phyloP scores from a whole-genome alignment of 345 rosid genomes.

The Kernera saxatilis region DNA sequence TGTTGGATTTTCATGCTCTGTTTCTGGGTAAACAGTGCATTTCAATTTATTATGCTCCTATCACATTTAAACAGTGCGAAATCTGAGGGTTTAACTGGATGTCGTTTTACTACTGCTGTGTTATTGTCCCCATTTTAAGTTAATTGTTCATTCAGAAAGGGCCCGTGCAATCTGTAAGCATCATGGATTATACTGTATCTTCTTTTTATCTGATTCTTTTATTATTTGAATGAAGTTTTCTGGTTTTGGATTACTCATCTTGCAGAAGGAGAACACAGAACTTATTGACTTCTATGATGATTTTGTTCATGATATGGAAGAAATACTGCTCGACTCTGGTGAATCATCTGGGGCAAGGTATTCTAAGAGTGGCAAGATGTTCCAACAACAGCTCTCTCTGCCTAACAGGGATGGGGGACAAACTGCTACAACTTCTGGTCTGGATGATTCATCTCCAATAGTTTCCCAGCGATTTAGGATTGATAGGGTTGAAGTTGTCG shows the following conservation, averaged over 20 bases:
- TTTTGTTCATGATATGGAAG: conserved; percentile 95
- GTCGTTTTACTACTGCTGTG: background rate
- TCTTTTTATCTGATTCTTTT: background rate
- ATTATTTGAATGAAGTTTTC: conserved; percentile 10
- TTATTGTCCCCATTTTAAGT: background rate
- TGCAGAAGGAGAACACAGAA: conserved; percentile 58
- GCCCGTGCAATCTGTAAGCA: background rate
- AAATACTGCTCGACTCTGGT: conserved; percentile 71
- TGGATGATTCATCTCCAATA: conserved; percentile 37
- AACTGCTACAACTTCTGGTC: conserved; percentile 69
- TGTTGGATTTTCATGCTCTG: conserved; percentile 4
- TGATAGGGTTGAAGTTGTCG: conserved; percentile 81
- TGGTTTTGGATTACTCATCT: conserved; percentile 26
- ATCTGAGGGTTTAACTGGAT: conserved; percentile 2
- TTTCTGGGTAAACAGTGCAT: background rate
- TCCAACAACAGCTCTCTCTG: conserved; percentile 43
- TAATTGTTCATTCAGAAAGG: background rate
- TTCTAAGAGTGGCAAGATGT: conserved; percentile 45
- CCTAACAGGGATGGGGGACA: conserved; percentile 72
- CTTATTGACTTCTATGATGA: conserved; percentile 65
- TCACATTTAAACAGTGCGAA: background rate
- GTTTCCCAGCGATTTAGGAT: conserved; percentile 40
- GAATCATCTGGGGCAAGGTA: conserved; percentile 67
- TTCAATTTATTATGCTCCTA: background rate
- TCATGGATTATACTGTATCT: background rate